Evolutionary conservation across 73 alveolate genomes (phyloP), one percentile per base, ranked within the genome.

Genomic region (Paramecium sexaurelia): DNA sequence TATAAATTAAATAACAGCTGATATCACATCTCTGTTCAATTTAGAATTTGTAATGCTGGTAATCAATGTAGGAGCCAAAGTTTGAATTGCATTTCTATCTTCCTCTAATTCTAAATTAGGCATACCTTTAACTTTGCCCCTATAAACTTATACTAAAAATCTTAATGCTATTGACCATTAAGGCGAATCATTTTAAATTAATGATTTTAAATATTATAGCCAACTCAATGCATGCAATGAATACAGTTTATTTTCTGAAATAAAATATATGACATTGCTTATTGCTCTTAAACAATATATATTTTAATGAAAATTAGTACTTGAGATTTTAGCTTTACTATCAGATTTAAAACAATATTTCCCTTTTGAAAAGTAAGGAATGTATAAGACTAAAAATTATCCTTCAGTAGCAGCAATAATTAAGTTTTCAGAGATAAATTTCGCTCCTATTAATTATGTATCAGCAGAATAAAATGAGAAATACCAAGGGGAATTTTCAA

Each of bases 401-500:
- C 86, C 86, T 37, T 71, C 86, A 0, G 56, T 33, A 3, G 57
- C 86, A 35, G 86, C 56, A 35, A 71, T 33, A 6, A 71, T 71
- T 29, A 71, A n/a, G 29, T 32, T 71, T 17, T 71, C 86, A 13
- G 57, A 35, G 8, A 71, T 71, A 37, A 71, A 71, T 37, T 71
- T 71, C 32, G 90, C 90, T 22, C 43, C 43, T 4, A 78, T 13
- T 22, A 78, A 20, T 9, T 39, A 26, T 10, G 40, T 19, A 43
- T 78, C 90, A 39, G 90, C 68, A 41, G 55, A 39, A 41, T 78
- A 45, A 27, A 29, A 78, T 37, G 75, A 41, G 4, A 41, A 24
- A 41, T 78, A 78, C 90, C 90, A 78, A 0, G 68, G 41, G 15
- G 43, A 78, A 78, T 20, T 40, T 13, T 78, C 90, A 8, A 78